Evolutionary conservation across 495 filamentous ascomycete genomes (phyloP).

Genomic region (Podospora pseudocomata): DNA sequence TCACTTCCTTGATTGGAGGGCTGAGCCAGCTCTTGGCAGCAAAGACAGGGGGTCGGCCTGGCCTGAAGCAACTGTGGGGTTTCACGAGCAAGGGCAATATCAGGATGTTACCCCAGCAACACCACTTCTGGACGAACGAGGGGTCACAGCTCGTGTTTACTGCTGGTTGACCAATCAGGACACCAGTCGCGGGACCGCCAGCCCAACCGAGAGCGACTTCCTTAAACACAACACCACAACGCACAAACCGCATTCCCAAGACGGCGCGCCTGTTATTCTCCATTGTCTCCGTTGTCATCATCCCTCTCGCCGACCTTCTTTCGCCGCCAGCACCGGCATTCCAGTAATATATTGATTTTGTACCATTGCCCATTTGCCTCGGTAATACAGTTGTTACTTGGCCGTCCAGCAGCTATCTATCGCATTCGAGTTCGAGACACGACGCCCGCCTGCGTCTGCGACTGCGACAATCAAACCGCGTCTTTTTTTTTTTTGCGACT

Average conservation of each 20-base stretch:
- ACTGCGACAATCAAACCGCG: not conserved
- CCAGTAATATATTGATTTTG: not conserved
- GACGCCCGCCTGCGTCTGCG: not conserved
- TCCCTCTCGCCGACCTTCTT: not conserved
- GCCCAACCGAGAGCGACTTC: conserved; percentile 7
- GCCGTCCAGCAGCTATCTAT: not conserved
- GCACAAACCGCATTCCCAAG: conserved; percentile 5
- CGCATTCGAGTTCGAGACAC: not conserved
- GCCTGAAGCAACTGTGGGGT: not conserved
- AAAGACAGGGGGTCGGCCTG: not conserved
- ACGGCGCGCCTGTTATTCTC: not conserved
- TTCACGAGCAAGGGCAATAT: not conserved
- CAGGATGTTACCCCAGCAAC: conserved; percentile 25
- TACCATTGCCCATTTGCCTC: not conserved
- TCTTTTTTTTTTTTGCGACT: not conserved
- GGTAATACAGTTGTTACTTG: not conserved
- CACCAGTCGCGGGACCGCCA: conserved; percentile 8
- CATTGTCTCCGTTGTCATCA: not conserved
- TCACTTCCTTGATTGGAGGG: not conserved
- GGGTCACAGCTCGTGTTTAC: conserved; percentile 29
- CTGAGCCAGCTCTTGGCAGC: not conserved
- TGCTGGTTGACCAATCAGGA: conserved; percentile 25
- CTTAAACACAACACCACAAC: conserved; percentile 29
- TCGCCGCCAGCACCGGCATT: not conserved
- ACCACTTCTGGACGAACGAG: conserved; percentile 8